These are phyloP conservation scores for Nakazawaea holstii DNA, from an alignment of 805 yeast species.

Conservation along the genomic window DNA sequence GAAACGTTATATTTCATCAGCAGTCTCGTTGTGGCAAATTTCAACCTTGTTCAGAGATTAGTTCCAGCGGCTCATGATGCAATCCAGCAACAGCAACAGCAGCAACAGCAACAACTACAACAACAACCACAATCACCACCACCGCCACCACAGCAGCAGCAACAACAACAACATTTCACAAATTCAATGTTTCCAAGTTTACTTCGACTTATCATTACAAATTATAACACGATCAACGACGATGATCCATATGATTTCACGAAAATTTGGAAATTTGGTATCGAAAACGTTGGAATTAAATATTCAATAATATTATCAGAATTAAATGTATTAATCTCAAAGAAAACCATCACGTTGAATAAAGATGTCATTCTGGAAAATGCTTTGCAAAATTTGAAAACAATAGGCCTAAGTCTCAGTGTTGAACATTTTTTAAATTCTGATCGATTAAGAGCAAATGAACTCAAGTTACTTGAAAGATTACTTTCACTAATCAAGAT, in stretches of 20 bases:
- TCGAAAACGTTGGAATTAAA: neutral
- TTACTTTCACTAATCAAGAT: constrained; percentile 46
- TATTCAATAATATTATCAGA: neutral
- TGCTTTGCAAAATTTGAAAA: neutral
- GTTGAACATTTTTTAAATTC: constrained; percentile 6
- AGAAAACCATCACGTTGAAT: neutral
- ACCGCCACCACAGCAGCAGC: no score
- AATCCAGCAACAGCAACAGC: neutral
- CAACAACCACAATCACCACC: no score
- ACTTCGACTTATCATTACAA: neutral
- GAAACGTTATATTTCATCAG: constrained; percentile 34
- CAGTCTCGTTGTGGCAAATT: constrained; percentile 17
- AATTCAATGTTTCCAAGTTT: neutral
- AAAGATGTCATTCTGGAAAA: neutral
- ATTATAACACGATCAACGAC: neutral
- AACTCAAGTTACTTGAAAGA: constrained; percentile 4
- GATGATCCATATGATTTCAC: neutral
- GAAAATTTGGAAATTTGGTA: constrained; percentile 5
- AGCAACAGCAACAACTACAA: no score
- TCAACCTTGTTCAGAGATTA: constrained; percentile 11
- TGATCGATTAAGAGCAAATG: constrained; percentile 9
- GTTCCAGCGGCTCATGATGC: neutral
- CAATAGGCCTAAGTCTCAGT: neutral
- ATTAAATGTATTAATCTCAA: neutral
- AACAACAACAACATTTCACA: no score